Conservation (phyloP, 768 basidiomycete species). For the Auricularia cornea region DNA sequence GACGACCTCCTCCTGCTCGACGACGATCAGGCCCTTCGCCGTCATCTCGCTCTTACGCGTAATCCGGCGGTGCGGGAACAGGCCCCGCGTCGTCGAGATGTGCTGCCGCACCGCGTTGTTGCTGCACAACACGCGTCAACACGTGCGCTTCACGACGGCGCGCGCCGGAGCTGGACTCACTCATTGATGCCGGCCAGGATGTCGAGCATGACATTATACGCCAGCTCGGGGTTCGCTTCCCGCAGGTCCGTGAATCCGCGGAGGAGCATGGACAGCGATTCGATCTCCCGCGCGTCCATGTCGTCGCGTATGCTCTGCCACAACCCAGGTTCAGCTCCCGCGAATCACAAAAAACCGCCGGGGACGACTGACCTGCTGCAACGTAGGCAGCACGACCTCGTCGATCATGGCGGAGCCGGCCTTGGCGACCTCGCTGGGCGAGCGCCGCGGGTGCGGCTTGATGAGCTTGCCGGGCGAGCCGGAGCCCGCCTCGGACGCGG, state of each 20-base stretch:
- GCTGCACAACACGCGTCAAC: slow-evolving; percentile 41
- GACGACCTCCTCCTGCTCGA: slow-evolving; percentile 68
- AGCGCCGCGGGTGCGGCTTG: slow-evolving; percentile 33
- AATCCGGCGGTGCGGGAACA: slow-evolving; percentile 77
- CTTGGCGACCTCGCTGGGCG: slow-evolving; percentile 47
- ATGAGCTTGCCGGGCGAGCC: slow-evolving; percentile 3
- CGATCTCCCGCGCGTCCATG: slow-evolving; percentile 82
- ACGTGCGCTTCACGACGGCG: too few species aligned
- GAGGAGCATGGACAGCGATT: slow-evolving; percentile 81
- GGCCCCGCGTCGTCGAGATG: slow-evolving; percentile 65
- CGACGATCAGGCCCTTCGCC: slow-evolving; percentile 70
- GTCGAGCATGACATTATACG: slow-evolving; percentile 83
- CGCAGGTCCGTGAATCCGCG: slow-evolving; percentile 84
- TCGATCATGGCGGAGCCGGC: slow-evolving; percentile 67
- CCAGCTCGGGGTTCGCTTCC: slow-evolving; percentile 72
- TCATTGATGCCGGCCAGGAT: slow-evolving; percentile 86
- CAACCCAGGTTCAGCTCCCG: too few species aligned
- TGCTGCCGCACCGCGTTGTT: slow-evolving; percentile 73
- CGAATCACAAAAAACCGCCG: too few species aligned
- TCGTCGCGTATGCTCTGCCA: slow-evolving; percentile 31
- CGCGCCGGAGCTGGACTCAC: too few species aligned
- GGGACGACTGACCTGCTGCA: slow-evolving; percentile 41
- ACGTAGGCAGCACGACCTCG: slow-evolving; percentile 73
- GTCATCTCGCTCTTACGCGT: slow-evolving; percentile 82
- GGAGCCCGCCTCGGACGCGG: slow-evolving; percentile 36